Percentiles rank a stretch among this genome's conserved stretches.
Conservation (phyloP, 2,329 filamentous ascomycete species). For the Pseudocercospora fijiensis region DNA sequence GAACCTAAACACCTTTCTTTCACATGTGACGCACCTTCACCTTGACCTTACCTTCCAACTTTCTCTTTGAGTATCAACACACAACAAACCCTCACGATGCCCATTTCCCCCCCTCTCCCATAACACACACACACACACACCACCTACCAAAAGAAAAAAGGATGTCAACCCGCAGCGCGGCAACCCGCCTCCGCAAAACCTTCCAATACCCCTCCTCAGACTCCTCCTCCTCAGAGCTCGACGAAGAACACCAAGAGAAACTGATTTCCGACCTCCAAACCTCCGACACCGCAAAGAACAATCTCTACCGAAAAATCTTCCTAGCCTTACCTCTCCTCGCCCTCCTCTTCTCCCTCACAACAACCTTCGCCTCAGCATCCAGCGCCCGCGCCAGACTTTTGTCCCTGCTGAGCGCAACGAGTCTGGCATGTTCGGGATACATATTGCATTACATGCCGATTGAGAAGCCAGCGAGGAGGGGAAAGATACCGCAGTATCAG, state of each 20-base stretch:
- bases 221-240: constrained; percentile 60
- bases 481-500: constrained; percentile 34
- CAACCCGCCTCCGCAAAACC: constrained; percentile 61
- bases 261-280: constrained; percentile 58
- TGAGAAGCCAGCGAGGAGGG: constrained; percentile 48
- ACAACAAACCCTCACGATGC: not conserved
- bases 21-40: constrained; percentile 2
- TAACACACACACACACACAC: constrained; percentile 5
- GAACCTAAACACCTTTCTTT: not conserved
- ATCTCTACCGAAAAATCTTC: constrained; percentile 48
- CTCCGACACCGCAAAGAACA: constrained; percentile 50
- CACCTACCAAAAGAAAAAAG: not conserved
- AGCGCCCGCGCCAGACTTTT: constrained; percentile 45
- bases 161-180: constrained; percentile 10
- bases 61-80: not conserved
- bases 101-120: not conserved
- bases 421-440: constrained; percentile 62
- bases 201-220: constrained; percentile 71
- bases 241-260: constrained; percentile 70
- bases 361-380: constrained; percentile 46
- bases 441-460: constrained; percentile 51
- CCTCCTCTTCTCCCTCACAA: constrained; percentile 54
- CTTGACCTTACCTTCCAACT: too few species aligned
- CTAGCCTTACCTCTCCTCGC: constrained; percentile 60
- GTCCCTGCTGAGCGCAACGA: constrained; percentile 61